Evolutionary conservation across 768 basidiomycete species (phyloP).

Genomic region (Leccinum longicurvipes): DNA sequence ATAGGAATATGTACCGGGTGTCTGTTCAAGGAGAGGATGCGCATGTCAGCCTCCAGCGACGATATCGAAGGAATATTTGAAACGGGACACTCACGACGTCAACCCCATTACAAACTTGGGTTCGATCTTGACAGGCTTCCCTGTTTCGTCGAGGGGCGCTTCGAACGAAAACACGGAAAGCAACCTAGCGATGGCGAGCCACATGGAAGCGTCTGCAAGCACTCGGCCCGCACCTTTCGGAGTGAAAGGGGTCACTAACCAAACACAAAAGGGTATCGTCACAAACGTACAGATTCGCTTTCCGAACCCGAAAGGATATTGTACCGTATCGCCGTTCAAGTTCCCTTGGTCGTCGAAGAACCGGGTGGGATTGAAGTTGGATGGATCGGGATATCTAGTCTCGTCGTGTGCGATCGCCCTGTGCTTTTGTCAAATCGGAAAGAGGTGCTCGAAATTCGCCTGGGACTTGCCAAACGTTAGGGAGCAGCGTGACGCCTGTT

Average conservation of each 20-base stretch:
- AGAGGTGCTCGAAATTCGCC: neutral
- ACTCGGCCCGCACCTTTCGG: slow-evolving; percentile 4
- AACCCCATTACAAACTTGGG: slow-evolving; percentile 2
- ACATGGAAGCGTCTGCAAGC: slow-evolving; percentile 2
- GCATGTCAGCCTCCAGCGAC: neutral
- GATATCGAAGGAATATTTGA: neutral
- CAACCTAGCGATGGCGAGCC: slow-evolving; percentile 1
- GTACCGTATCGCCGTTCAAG: slow-evolving; percentile 7
- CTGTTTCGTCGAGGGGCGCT: slow-evolving; percentile 3
- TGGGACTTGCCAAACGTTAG: slow-evolving; percentile 7
- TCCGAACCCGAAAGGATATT: neutral
- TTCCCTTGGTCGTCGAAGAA: slow-evolving; percentile 8
- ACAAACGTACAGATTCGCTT: slow-evolving; percentile 5
- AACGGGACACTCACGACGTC: slow-evolving; percentile 1
- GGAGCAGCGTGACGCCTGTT: slow-evolving; percentile 6
- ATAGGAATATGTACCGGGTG: slow-evolving; percentile 3
- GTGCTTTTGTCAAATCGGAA: neutral
- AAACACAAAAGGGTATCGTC: neutral
- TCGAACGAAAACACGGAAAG: slow-evolving; percentile 7
- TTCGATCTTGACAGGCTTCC: neutral
- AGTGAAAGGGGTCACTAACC: neutral
- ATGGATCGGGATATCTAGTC: slow-evolving; percentile 2
- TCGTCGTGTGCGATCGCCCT: slow-evolving; percentile 10
- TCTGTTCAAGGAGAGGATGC: neutral
- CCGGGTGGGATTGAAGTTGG: slow-evolving; percentile 1